Evolutionary conservation across 2,329 filamentous ascomycete genomes (phyloP), one percentile per base, ranked within the genome.

Genomic region (Aspergillus amoenus): DNA sequence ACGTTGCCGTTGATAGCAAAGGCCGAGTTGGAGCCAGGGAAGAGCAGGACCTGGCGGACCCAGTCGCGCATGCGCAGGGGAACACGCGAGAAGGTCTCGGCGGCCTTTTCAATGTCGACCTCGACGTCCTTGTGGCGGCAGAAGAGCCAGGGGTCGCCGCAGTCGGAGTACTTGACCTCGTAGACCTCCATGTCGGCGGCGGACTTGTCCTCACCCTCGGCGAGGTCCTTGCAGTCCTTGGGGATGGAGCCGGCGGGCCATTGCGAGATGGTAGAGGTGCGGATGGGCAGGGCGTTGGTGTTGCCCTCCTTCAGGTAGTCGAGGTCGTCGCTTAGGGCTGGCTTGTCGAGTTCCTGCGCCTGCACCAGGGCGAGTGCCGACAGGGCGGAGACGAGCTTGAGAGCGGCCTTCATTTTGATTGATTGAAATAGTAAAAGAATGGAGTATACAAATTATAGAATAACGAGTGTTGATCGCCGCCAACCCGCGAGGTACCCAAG

Each of bases 261-360:
- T 18, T 18, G 44, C 24, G 43, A 47, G 44, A 4, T 34, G 45
- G 39, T 21, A 9, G 27, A 18, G 30, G 11, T 27, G 9, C 34
- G 24, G 13, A 50, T 40, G 6, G 49, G 44, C 13, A 57, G 44
- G 24, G 43, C 49, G 18, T 42, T 30, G 37, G 47, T 40, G 40
- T 57, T 57, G 18, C 55, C 55, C 18, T 47, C 43, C 7, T 41
- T 34, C 27, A 57, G 49, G 50, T 57, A 57, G 44, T 57, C 55
- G 22, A 57, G 39, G 44, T 57, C 30, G 30, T 37, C 27, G 3
- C 44, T 57, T 12, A 57, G 49, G 27, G 55, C 55, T 13, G 55
- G 55, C 24, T 57, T 57, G 55, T 47, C 43, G 15, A 57, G 42
- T 5, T 37, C 1, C 37, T 42, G 30, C 2, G 51, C 51, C 11